Evolutionary conservation across 768 basidiomycete species (phyloP), one percentile per base, ranked within the genome.

Genomic region (Boletus eberwhitei): DNA sequence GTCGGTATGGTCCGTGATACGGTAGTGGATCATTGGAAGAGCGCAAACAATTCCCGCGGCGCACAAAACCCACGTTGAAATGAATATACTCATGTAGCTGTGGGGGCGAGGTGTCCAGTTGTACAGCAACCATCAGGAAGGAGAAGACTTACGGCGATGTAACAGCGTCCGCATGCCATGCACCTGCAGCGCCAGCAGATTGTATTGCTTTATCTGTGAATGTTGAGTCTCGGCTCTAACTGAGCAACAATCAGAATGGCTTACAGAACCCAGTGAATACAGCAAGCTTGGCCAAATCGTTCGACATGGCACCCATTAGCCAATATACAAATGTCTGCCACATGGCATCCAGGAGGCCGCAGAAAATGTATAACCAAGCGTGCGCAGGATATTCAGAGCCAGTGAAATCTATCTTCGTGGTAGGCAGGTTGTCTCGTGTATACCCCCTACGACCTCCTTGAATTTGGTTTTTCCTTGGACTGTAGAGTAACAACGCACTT

Each of bases 261-360:
- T 61, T 65, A 91, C 89, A 92, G 63, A 93, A 88, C 39, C 90
- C 91, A 16, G 85, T 75, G 62, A 93, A 86, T 65, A 90, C 80
- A 0, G 90, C 90, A 21, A 93, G 81, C 66, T 89, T 90, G 2
- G 78, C 81, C 8, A 87, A 83, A 67, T 91, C 84, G 60, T 92
- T 91, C 21, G 87, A 88, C 85, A 93, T 88, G 13, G 87, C 86
- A 38, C 90, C 90, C 81, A 90, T 86, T 61, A 88, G 74, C 87
- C 88, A 90, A 67, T 90, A 90, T 6, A 85, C 83, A 0, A 83
- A 83, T 2, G 87, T 90, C 67, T 93, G 91, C 88, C 90, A 93
- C 82, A 89, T 86, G 2, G 90, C 77, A 58, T 93, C 91, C 55
- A 90, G 76, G 12, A 92, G 64, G 26, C 89, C 87, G 57, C 83